Conservation (phyloP, 495 filamentous ascomycete genomes). For the Lasiosphaeria miniovina region DNA sequence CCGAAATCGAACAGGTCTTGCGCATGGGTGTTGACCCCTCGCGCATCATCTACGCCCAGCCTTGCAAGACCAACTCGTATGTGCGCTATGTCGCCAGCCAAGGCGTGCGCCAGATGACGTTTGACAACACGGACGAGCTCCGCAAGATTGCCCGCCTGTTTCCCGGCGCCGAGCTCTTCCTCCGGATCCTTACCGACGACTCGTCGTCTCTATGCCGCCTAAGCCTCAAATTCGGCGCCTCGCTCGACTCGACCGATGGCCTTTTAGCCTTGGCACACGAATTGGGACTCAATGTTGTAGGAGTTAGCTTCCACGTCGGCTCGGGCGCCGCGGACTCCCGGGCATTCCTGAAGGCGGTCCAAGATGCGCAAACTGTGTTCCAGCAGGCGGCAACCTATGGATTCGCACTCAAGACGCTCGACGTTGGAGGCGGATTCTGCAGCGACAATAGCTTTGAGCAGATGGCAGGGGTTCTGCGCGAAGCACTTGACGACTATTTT, state of each 20-base stretch:
- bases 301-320: constrained; percentile 96
- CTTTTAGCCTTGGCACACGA: constrained; percentile 79
- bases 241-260: constrained; percentile 71
- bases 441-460: constrained; percentile 77
- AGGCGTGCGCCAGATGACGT: constrained; percentile 97
- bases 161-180: constrained; percentile 83
- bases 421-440: constrained; percentile 92
- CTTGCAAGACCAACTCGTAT: constrained; percentile 98
- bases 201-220: constrained; percentile 89
- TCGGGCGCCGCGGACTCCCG: constrained; percentile 89
- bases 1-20: constrained; percentile 89
- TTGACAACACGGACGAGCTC: constrained; percentile 96
- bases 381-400: constrained; percentile 78
- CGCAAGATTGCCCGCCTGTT: constrained; percentile 93
- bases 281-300: constrained; percentile 91
- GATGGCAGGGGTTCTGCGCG: constrained; percentile 78
- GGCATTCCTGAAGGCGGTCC: constrained; percentile 85
- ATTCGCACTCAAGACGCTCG: constrained; percentile 77
- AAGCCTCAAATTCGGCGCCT: constrained; percentile 95
- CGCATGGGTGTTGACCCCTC: constrained; percentile 79
- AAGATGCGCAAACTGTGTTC: constrained; percentile 85
- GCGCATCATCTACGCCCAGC: constrained; percentile 98
- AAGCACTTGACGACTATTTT: constrained; percentile 82
- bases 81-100: constrained; percentile 79
- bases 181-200: constrained; percentile 95